Base-by-base conservation (phyloP, 306 rosid species). In the Luffa acutangula region DNA sequence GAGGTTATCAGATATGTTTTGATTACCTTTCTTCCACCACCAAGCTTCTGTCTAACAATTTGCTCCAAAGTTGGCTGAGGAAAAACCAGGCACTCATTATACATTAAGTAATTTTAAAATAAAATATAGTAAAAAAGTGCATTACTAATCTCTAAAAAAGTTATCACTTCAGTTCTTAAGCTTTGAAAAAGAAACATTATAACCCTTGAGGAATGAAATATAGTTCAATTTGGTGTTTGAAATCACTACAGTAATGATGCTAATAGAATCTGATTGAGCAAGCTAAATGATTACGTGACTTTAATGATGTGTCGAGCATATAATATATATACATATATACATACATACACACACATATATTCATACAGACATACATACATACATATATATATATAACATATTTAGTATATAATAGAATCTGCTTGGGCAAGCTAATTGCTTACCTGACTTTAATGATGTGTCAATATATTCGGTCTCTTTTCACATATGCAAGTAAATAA, bases 1-100 rank as follows among this genome's bases (percentile, higher is more conserved):
- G 63, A 43, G 36, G 25, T 39, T 25, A 78, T 39, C 21, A n/a
- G 59, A 57, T 33, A 78, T 80, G 75, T 39, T 73, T 62, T 72
- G 66, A 65, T 84, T 91, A 95, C 97, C 97, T 91, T 93, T 88
- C 99, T 90, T 90, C 97, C 99, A 80, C 90, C 97, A 80, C 96
- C 90, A 81, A 95, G 86, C 82, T 88, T 95, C 89, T 93, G 97
- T 87, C 92, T 87, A 63, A 93, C 97, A 71, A 93, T 89, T 90
- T 91, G 97, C 80, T 91, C 92, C 93, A 95, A 86, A 45, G 94
- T 93, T 78, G 93, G 92, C 97, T 95, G 93, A 49, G 66, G 14
- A 7, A 78, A 78, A 64, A 75, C 46, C 57, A 76, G 18, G 82
- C 52, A 87, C 84, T 67, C 64, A 57, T 43, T 60, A 14, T 4